Evolutionary conservation across 768 basidiomycete species (phyloP), one percentile per base, ranked within the genome.

Genomic region (Strobilomyces dryophilus): DNA sequence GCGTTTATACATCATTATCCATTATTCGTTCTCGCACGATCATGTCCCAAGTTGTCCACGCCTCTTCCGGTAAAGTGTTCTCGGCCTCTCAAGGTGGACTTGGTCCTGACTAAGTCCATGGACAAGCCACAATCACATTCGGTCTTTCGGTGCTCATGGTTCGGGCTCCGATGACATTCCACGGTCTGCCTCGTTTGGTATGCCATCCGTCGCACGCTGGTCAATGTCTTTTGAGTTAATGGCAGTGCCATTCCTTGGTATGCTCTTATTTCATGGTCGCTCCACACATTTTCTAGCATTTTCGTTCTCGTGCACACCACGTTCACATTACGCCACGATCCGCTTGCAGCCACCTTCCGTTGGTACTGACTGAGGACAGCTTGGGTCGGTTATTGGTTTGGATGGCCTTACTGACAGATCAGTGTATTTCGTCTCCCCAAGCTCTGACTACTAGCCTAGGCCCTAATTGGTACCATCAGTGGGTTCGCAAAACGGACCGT

Each of bases 1-100:
- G 49, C 46, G 39, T 59, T 67, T 68, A n/a, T n/a, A 67, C 66
- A 61, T 64, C 66, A 66, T 45, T 7, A 21, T 29, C 35, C 45
- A 24, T 20, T 43, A 45, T 39, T 65, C 54, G 17, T 45, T 45
- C 54, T 55, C 53, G 52, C 53, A 58, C 49, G 51, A 27, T 61
- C 48, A 54, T 55, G 35, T 56, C 46, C 48, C 24, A 24, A 24
- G 2, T 51, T 51, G 42, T 15, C 46, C 57, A 55, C 51, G 52
- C 29, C 24, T 54, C 56, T 32, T 34, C 51, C 56, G 49, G 35
- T 43, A 46, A 42, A 47, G 45, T 51, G 47, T 48, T 46, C 41
- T 52, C 43, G 41, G 50, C 36, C 47, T 24, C 24, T 24, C 24
- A 24, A 24, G 24, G 24, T 24, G 24, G 24, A 45, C 49, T 43